Evolutionary conservation across 768 basidiomycete genomes (phyloP).

Genomic region (Hericium erinaceus): DNA sequence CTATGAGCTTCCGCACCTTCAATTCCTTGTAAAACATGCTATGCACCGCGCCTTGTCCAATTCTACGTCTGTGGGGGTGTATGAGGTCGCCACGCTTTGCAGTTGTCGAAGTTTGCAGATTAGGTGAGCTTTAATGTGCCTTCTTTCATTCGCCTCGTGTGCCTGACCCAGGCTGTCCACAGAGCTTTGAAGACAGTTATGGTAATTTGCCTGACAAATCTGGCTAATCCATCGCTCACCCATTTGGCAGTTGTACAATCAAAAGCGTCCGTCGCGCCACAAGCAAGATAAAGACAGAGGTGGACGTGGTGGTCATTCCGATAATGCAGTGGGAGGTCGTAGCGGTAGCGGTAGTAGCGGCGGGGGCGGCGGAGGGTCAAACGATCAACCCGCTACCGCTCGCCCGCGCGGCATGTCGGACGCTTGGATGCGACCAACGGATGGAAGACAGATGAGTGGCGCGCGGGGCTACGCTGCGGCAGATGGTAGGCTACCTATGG

Average conservation of each 20-base stretch:
- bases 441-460: constrained; percentile 6
- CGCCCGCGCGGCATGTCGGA: constrained; percentile 71
- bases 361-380: constrained; percentile 25
- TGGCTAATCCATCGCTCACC: constrained; percentile 3
- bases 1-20: constrained; percentile 71
- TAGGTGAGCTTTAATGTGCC: constrained; percentile 38
- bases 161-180: constrained; percentile 2
- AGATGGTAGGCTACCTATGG: constrained; percentile 14
- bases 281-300: constrained; percentile 36
- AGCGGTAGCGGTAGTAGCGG: constrained; percentile 18
- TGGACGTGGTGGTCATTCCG: constrained; percentile 13
- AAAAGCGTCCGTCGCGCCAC: constrained; percentile 58
- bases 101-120: constrained; percentile 86
- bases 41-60: constrained; percentile 86
- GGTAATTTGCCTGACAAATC: constrained; percentile 33
- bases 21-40: constrained; percentile 80
- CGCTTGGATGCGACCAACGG: constrained; percentile 29
- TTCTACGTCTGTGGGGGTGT: constrained; percentile 81
- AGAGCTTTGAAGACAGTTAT: constrained; percentile 80
- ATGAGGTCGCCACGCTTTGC: constrained; percentile 91
- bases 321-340: constrained; percentile 5
- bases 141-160: constrained; percentile 5
- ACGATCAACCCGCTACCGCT: constrained; percentile 27
- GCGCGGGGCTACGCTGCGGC: constrained; percentile 8
- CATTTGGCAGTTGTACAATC: constrained; percentile 58